A percentile compares a stretch with the other conserved stretches of the same genome.
Evolutionary conservation across 495 filamentous ascomycete species (phyloP).

Genomic region (Schizothecium vesticola): DNA sequence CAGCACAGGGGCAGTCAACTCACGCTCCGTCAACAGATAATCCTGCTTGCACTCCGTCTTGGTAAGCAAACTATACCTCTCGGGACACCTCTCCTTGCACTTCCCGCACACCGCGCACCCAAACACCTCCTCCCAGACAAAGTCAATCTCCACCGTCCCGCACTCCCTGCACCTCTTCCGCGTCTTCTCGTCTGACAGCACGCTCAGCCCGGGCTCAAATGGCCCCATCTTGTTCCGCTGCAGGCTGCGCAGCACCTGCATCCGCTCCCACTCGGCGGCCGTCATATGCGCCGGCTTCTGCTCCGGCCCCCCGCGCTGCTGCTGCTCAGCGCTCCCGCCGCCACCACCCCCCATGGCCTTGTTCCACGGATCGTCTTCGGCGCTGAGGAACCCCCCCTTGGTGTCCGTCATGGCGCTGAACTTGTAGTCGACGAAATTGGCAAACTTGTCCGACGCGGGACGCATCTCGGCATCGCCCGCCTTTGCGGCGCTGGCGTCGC

Average conservation of each 20-base stretch:
- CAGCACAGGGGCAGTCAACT: constrained; percentile 26
- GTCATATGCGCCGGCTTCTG: constrained; percentile 86
- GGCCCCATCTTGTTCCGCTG: constrained; percentile 70
- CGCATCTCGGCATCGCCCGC: constrained; percentile 50
- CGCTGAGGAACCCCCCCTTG: constrained; percentile 85
- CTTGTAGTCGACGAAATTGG: constrained; percentile 93
- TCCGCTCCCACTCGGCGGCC: constrained; percentile 83
- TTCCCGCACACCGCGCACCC: constrained; percentile 60
- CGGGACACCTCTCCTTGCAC: constrained; percentile 84
- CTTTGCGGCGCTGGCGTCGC: constrained; percentile 53
- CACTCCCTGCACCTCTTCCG: constrained; percentile 81
- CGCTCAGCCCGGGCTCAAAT: constrained; percentile 79
- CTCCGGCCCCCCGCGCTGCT: constrained; percentile 27
- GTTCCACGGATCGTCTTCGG: constrained; percentile 86
- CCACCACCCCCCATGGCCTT: constrained; percentile 52
- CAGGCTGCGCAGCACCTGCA: constrained; percentile 63
- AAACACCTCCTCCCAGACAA: constrained; percentile 84
- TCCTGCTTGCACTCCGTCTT: constrained; percentile 96
- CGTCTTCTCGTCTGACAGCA: constrained; percentile 55
- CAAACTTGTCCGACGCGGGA: constrained; percentile 56
- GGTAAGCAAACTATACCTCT: constrained; percentile 88
- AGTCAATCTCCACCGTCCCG: constrained; percentile 79
- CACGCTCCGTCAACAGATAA: constrained; percentile 89
- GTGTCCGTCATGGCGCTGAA: constrained; percentile 97
- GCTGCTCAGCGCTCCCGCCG: constrained; percentile 18